A percentile compares a stretch with the other conserved stretches of the same genome.
phyloP scores from a whole-genome alignment of 805 yeast species.

The Pichia nakasei region DNA sequence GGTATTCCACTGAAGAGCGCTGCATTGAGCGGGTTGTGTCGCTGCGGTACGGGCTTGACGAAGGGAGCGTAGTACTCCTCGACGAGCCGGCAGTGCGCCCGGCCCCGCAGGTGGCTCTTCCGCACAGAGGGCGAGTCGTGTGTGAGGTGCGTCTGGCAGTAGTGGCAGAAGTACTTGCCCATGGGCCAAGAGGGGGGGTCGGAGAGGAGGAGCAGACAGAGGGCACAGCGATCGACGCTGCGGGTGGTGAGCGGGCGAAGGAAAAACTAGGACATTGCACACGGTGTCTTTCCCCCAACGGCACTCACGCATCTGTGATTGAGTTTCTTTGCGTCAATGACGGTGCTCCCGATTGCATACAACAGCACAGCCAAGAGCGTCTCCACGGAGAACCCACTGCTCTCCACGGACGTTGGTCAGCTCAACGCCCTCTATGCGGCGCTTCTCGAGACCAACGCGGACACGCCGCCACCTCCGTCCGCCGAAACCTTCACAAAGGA shows the following conservation, averaged over 20 bases:
- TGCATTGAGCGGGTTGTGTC: background rate
- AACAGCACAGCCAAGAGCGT: conserved; percentile 25
- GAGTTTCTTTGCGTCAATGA: too few relatives aligned
- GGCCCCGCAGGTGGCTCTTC: conserved; percentile 69
- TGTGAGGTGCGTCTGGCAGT: conserved; percentile 65
- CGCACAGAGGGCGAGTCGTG: conserved; percentile 86
- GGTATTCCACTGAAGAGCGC: background rate
- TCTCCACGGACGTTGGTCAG: conserved; percentile 27
- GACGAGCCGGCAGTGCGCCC: conserved; percentile 61
- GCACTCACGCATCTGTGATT: too few relatives aligned
- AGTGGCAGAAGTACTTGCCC: conserved; percentile 77
- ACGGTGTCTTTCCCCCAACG: too few relatives aligned
- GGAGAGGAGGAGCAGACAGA: too few relatives aligned
- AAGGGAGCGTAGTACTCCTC: conserved; percentile 61
- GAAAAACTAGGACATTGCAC: too few relatives aligned
- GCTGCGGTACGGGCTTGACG: too few relatives aligned
- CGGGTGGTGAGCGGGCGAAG: too few relatives aligned
- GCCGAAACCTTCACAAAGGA: conserved; percentile 47
- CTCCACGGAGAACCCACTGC: conserved; percentile 11
- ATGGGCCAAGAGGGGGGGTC: too few relatives aligned
- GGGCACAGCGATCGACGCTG: too few relatives aligned
- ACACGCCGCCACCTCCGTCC: conserved; percentile 48
- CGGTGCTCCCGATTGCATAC: conserved; percentile 23
- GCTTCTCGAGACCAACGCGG: conserved; percentile 34
- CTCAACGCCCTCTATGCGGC: conserved; percentile 31